These are phyloP conservation scores for Dictyostelium capitatum DNA, from an alignment of 78 protist genomes.

Conservation along the genomic window DNA sequence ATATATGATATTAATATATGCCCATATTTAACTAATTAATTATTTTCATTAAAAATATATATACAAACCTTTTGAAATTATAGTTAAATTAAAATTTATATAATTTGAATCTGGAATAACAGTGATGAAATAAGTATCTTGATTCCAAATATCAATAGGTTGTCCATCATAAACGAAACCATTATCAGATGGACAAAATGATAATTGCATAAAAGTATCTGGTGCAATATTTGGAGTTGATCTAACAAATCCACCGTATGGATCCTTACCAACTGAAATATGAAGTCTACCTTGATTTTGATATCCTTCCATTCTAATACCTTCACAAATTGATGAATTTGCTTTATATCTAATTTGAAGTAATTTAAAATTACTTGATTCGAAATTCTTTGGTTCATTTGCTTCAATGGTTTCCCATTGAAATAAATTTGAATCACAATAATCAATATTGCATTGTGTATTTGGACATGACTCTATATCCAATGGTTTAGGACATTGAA, in stretches of 20 bases:
- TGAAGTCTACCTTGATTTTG: conserved; percentile 27
- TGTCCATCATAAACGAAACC: not conserved
- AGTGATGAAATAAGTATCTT: conserved; percentile 41
- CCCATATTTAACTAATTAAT: not conserved
- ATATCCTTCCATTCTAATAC: not conserved
- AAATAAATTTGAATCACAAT: not conserved
- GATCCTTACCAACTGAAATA: not conserved
- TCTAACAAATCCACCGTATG: not conserved
- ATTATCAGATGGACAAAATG: conserved; percentile 73
- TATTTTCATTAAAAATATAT: not conserved
- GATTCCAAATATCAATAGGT: conserved; percentile 11
- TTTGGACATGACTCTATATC: not conserved
- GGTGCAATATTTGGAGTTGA: not conserved
- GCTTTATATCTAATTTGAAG: conserved; percentile 47
- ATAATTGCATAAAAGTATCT: not conserved
- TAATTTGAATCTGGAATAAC: not conserved
- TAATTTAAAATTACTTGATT: not conserved
- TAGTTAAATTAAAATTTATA: not conserved
- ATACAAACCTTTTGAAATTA: conserved; percentile 5
- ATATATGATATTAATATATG: not conserved
- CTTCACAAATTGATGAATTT: conserved; percentile 31
- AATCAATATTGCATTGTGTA: not conserved
- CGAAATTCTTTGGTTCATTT: not conserved
- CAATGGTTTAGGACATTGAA: too few relatives aligned
- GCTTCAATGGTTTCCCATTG: conserved; percentile 46